Evolutionary conservation across 306 rosid species (phyloP).

Genomic region (Albizia julibrissin): DNA sequence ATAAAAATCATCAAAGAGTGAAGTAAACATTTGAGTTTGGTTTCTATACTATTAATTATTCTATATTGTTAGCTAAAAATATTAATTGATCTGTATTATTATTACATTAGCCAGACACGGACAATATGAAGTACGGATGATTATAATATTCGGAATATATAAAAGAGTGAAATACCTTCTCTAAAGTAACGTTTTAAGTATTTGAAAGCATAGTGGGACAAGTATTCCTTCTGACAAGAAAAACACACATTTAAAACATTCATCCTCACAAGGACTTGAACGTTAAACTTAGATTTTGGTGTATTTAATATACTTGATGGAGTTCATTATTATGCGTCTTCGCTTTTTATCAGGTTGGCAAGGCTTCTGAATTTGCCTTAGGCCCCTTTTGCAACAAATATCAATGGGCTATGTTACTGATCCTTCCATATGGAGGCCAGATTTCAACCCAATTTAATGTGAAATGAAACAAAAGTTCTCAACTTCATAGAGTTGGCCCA

Average conservation of each 20-base stretch:
- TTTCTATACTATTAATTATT: too few relatives aligned
- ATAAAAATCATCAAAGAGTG: too few relatives aligned
- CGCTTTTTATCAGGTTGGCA: background rate
- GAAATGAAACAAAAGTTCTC: background rate
- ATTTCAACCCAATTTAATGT: background rate
- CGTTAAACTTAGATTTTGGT: background rate
- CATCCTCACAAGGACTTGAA: background rate
- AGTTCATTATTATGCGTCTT: background rate
- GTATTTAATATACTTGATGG: background rate
- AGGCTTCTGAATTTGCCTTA: background rate
- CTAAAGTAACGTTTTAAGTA: too few relatives aligned
- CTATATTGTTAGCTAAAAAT: too few relatives aligned
- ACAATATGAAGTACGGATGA: background rate
- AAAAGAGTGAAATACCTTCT: too few relatives aligned
- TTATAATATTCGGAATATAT: too few relatives aligned
- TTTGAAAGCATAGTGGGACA: background rate
- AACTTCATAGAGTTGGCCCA: background rate
- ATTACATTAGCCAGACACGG: background rate
- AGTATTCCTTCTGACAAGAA: background rate
- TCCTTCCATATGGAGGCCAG: background rate
- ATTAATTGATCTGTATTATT: background rate
- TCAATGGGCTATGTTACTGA: background rate
- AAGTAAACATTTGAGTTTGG: too few relatives aligned
- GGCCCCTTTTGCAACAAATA: background rate
- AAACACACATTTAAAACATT: too few relatives aligned